Evolutionary conservation across 1,139 yeast species (phyloP), one percentile per base, ranked within the genome.

Genomic region (Geotrichum citri-aurantii): DNA sequence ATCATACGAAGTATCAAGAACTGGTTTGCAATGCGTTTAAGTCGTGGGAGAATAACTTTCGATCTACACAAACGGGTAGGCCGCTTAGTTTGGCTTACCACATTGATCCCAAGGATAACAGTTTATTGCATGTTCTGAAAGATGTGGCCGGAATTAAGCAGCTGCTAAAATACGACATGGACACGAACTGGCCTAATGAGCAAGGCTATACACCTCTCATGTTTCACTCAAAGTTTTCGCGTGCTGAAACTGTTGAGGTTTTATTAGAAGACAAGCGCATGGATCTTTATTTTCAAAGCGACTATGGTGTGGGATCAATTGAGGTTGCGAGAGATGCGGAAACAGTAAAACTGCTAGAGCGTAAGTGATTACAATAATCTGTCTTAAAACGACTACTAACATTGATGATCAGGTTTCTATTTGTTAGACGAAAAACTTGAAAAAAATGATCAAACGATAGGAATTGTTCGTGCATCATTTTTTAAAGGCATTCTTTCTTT

Each of bases 81-180:
- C 73, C 52, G 14, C 42, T 54, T 19, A 66, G 68, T 55, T 64
- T 72, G 24, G 65, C 67, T 53, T 83, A 81, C 26, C 98, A 93
- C 68, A 74, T 82, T 21, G 98, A 92, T 68, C 75, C 74, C 27
- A 79, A 81, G 59, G 95, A 95, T 0, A 90, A 91, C 66, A 83
- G 93, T 0, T 69, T 92, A 8, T 74, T 93, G 46, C 98, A 93
- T 71, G 80, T 88, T 3, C 75, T 89, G 54, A 78, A 76, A 62
- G 74, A 75, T n/a, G 68, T 61, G 11, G 64, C 64, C 14, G 66
- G 76, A 8, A 69, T 83, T 33, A 74, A 75, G 29, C 75, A 79
- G 6, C 66, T 87, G 14, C 69, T 81, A 2, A 64, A 74, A 12
- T 69, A 71, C 19, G 73, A 29, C 72, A 65, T 82, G 48, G 81